Evolutionary conservation across 257 asterid species (phyloP), one percentile per base, ranked within the genome.

Genomic region (Solanum pennellii): DNA sequence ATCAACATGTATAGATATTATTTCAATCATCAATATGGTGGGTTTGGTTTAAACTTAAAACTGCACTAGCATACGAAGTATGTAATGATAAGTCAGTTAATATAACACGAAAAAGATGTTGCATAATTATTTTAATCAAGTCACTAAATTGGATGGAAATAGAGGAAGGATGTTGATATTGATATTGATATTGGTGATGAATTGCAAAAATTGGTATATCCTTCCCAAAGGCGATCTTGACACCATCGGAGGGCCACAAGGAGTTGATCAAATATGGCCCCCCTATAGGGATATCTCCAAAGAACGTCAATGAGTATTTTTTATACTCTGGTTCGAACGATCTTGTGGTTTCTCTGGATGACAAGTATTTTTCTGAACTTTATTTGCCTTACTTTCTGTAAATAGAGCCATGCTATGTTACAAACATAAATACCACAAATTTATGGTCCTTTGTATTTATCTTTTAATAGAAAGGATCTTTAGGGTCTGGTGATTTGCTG

Each of bases 201-300:
- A 31, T 62, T n/a, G 72, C 18, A 65, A n/a, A 65, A 65, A 65
- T n/a, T 27, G 18, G 31, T 12, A 65, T 65, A n/a, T 65, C 72
- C 15, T 86, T 37, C n/a, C 16, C 44, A 44, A 37, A 23, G 87
- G 68, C 79, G 18, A 83, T 44, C 12, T 7, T 15, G 79, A 77
- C 47, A 37, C 71, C 59, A 21, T 27, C 86, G 2, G 72, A 44
- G 7, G 97, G 96, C 65, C 93, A 93, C 92, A 86, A 91, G 86
- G 98, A 94, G 89, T 89, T 94, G 86, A 88, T 65, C 68, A 91
- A 88, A 29, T 92, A 91, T 90, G 98, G 98, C 3, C 93, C 90
- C 97, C 98, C 11, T 4, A 86, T 92, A 18, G 98, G 96, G 6
- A 91, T 96, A 60, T 92, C 93, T 82, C 98, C 98, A 7, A 42